Base-by-base conservation (phyloP, 345 rosid species). In the Leavenworthia alabamica region DNA sequence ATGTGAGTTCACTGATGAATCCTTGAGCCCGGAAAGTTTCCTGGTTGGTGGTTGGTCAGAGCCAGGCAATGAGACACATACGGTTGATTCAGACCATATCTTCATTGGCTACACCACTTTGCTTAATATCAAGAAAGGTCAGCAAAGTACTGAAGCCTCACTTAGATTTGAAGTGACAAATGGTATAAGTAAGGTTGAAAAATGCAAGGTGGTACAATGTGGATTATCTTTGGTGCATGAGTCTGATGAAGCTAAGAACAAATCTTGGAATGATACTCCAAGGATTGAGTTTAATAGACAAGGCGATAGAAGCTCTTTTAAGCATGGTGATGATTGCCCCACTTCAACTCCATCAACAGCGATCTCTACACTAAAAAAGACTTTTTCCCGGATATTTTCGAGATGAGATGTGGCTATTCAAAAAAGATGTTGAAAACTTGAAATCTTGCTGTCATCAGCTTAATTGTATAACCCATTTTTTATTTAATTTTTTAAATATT, bases 161-260 rank as follows among this genome's bases (percentile, higher is more conserved):
- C 27, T 67, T 13, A 14, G 36, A 48, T 67, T 67, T 41, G 44
- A 67, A 22, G 60, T 67, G 53, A 59, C 37, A 29, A 49, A 50
- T 58, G 72, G 72, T 29, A 40, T 53, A 29, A 67, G 28, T n/a
- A 52, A 7, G 20, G 58, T 22, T 20, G 19, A 9, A 13, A 32
- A 48, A 48, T 67, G 72, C 35, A 3, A 59, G 46, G 60, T 67
- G 37, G 16, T 23, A 22, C 39, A 23, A 8, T 67, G 60, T 31
- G 72, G 72, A 4, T 58, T 58, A 20, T 28, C 60, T 41, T 51
- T 59, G 46, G 37, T 68, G 0, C 22, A 59, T 41, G 60, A 56
- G 50, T 0, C 16, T 27, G 64, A 66, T 12, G 57, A 27, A 8
- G 26, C 16, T 46, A 42, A 36, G 23, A 47, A 6, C 1, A 0